Conservation (phyloP, 441 rosid genomes). For the Bocquillonia castaneifolia region DNA sequence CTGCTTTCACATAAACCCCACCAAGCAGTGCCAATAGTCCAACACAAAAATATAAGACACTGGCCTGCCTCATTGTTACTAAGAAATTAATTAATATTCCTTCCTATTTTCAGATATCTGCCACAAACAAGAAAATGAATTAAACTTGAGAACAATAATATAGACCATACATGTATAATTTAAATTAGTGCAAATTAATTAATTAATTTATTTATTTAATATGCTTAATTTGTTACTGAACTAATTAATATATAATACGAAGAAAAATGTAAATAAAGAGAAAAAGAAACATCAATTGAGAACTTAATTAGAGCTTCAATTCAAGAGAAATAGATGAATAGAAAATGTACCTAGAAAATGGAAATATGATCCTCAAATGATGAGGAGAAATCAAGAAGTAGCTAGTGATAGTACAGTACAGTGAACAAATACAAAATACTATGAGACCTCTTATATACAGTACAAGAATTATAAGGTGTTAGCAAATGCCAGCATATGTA, state of each 20-base stretch:
- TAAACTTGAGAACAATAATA: not conserved
- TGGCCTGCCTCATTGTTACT: conserved; percentile 25
- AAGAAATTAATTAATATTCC: not conserved
- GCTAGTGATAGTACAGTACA: too few relatives aligned
- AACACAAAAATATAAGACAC: conserved; percentile 21
- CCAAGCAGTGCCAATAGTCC: conserved; percentile 31
- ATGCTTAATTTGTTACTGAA: too few relatives aligned
- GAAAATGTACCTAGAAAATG: not conserved
- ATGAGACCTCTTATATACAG: not conserved
- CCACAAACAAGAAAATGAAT: not conserved
- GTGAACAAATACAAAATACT: not conserved
- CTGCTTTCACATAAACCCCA: conserved; percentile 35
- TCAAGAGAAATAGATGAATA: not conserved
- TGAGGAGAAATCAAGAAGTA: not conserved
- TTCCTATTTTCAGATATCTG: conserved; percentile 14
- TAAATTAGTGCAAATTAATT: too few relatives aligned
- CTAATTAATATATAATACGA: too few relatives aligned
- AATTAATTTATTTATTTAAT: too few relatives aligned
- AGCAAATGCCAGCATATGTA: conserved; percentile 19
- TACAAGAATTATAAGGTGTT: not conserved
- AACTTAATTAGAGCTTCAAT: not conserved
- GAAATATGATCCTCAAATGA: not conserved
- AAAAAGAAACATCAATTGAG: not conserved
- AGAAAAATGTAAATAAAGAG: too few relatives aligned
- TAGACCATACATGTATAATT: too few relatives aligned